phyloP scores from a whole-genome alignment of 139 green algal species.

The Chlorella sp. region DNA sequence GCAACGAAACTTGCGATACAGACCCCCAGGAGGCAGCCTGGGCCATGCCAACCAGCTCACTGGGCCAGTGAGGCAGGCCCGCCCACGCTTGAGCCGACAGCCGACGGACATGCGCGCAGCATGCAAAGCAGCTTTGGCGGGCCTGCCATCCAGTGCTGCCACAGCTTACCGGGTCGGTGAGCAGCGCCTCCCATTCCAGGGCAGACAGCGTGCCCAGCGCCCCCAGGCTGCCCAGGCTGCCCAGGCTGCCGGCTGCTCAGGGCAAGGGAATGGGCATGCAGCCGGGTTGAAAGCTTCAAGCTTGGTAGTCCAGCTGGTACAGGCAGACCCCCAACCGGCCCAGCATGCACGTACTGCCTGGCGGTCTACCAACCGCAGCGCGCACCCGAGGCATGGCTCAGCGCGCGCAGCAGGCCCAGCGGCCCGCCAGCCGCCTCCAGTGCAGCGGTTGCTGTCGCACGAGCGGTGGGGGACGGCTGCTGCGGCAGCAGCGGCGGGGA shows the following conservation, averaged over 20 bases:
- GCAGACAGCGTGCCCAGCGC: conserved; percentile 8
- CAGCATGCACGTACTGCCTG: neutral
- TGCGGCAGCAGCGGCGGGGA: neutral
- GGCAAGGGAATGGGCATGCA: neutral
- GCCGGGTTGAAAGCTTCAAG: neutral
- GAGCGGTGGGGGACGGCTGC: neutral
- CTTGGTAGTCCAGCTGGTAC: neutral
- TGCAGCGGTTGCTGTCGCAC: neutral
- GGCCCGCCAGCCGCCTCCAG: neutral
- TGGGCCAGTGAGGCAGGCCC: no score
- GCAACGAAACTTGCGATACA: no score
- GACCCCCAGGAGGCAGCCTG: no score
- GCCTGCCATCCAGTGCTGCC: no score
- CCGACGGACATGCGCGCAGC: no score
- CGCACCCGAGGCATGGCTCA: conserved; percentile 4
- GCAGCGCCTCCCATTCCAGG: neutral
- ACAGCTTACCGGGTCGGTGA: neutral
- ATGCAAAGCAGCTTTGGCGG: no score
- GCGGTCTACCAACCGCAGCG: no score
- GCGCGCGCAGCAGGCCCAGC: neutral
- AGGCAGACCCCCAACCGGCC: neutral
- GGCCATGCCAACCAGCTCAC: no score
- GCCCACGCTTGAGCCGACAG: no score
- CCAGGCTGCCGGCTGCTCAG: neutral
- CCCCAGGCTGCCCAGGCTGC: neutral